Evolutionary conservation across 495 filamentous ascomycete species (phyloP).

Genomic region (Penicillium longicatenatum): DNA sequence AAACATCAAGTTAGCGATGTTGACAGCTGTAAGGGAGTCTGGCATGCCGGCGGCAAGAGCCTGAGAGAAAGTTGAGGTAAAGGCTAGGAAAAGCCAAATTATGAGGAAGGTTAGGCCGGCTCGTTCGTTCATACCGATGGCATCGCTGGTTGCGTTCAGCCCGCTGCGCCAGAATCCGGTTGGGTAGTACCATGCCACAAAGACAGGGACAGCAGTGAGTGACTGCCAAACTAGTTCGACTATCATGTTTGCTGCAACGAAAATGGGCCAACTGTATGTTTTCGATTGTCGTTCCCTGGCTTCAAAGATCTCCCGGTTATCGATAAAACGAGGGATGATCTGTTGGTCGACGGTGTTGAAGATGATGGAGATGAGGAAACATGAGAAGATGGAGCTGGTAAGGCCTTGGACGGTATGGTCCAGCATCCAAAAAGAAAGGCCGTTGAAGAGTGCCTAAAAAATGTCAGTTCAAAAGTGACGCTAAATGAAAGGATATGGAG

Average conservation of each 20-base stretch:
- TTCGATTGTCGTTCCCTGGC: slow-evolving; percentile 79
- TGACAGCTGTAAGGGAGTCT: slow-evolving; percentile 18
- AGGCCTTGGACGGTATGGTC: slow-evolving; percentile 17
- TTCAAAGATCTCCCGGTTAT: slow-evolving; percentile 64
- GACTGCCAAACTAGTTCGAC: slow-evolving; percentile 68
- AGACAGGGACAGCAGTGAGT: slow-evolving; percentile 57
- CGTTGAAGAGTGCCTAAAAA: slow-evolving; percentile 12
- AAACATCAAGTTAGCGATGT: slow-evolving; percentile 51
- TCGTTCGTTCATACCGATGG: background rate
- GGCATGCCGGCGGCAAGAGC: background rate
- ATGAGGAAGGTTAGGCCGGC: background rate
- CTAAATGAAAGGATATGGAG: background rate
- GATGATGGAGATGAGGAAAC: slow-evolving; percentile 13
- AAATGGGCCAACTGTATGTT: slow-evolving; percentile 73
- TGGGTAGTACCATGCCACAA: slow-evolving; percentile 61
- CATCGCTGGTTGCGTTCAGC: background rate
- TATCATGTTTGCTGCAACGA: slow-evolving; percentile 66
- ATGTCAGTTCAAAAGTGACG: background rate
- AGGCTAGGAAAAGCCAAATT: background rate
- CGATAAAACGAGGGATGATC: slow-evolving; percentile 3
- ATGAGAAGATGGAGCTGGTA: slow-evolving; percentile 14
- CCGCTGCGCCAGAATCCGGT: slow-evolving; percentile 55
- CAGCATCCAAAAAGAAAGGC: slow-evolving; percentile 25
- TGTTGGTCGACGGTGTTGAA: slow-evolving; percentile 12
- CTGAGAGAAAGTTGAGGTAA: background rate